These are phyloP conservation scores for Leucocoprinus birnbaumii DNA, from an alignment of 768 basidiomycete species.

Conservation along the genomic window DNA sequence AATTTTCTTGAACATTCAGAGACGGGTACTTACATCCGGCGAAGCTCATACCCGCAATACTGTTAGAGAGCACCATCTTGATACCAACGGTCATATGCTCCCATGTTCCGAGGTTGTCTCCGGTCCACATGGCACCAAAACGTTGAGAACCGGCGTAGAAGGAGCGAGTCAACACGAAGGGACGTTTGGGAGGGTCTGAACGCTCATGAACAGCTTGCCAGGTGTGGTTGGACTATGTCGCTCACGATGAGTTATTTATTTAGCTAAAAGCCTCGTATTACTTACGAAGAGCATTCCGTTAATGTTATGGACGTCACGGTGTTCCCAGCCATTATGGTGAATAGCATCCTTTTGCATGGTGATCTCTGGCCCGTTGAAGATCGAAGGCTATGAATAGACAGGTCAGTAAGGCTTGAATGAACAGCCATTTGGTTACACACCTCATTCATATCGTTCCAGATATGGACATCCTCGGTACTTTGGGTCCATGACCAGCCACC, in stretches of 20 bases:
- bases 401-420: background rate
- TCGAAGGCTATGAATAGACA: constrained; percentile 59
- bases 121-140: constrained; percentile 98
- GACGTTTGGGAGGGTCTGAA: constrained; percentile 72
- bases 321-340: constrained; percentile 96
- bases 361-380: constrained; percentile 99
- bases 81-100: constrained; percentile 93
- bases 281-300: constrained; percentile 92
- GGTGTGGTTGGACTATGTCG: constrained; percentile 74
- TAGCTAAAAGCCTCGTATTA: constrained; percentile 4
- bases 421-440: constrained; percentile 37
- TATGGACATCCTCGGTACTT: constrained; percentile 81
- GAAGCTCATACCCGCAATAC: constrained; percentile 89
- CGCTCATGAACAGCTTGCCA: constrained; percentile 76
- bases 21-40: constrained; percentile 67
- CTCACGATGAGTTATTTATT: background rate
- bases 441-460: constrained; percentile 99
- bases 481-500: constrained; percentile 74
- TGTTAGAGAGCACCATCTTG: constrained; percentile 89
- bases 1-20: background rate
- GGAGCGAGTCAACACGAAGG: constrained; percentile 93
- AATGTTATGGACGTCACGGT: constrained; percentile 95
- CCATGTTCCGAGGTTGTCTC: constrained; percentile 97
- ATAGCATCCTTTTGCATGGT: constrained; percentile 63
- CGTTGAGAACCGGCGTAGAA: constrained; percentile 97